Base-by-base conservation (phyloP, 1,284 basidiomycete genomes). In the Tilletia walkeri region DNA sequence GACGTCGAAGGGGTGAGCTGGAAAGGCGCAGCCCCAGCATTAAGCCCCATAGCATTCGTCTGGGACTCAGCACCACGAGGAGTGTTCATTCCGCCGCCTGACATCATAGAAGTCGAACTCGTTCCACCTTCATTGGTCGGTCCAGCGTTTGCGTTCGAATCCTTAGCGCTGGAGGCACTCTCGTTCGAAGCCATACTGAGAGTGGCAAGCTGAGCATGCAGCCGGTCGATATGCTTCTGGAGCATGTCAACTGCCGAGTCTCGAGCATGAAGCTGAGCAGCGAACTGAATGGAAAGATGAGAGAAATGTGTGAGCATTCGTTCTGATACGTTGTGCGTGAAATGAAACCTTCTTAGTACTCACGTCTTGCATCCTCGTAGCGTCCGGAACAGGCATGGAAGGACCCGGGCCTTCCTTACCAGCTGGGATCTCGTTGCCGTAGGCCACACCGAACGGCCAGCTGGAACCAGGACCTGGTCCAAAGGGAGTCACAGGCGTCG, bases 241-340 rank as follows among this genome's bases (percentile, higher is more conserved):
- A 63, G 59, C 12, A 16, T 18, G 36, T 63, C 59, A 14, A 63
- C 59, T 5, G 59, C 38, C 16, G 59, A 38, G 20, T 63, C 59
- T 10, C 59, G 59, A 14, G 59, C 59, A n/a, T 63, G 59, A 14
- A 63, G 59, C 36, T 63, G 59, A 9, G 59, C 59, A 38, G 59
- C 34, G 5, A 63, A 18, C 59, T 63, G 30, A 24, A 24, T 56
- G 10, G 12, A 7, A 56, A n/a, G 54, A 24, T n/a, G 41, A 3
- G 41, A 14, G 41, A 1, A 3, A 45, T 7, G 14, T 45, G 41
- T 9, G 41, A 7, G 14, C 14, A 14, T 45, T 45, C 6, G 6
- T 45, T 30, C 24, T 30, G 24, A 30, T 30, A 2, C 24, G 24
- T 30, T 30, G 1, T 30, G 24, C 2, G 2, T 30, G 24, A 30